Conservation (phyloP, 169 alveolate genomes). For the Condylostoma magnum region DNA sequence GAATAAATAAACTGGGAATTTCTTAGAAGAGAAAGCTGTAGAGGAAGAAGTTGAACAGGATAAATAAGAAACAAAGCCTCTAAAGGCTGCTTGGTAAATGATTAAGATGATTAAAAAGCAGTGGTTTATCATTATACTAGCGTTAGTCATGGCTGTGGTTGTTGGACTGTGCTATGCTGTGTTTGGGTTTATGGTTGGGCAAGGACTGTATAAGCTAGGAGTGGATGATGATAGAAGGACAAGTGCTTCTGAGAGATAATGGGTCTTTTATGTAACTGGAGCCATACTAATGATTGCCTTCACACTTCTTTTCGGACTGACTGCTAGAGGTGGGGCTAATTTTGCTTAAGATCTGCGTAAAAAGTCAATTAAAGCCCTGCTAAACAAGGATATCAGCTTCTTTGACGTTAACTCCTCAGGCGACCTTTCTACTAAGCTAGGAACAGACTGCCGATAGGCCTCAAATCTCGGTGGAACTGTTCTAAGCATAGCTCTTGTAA, state of each 20-base stretch:
- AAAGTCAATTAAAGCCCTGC: not conserved
- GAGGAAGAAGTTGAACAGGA: too few species aligned
- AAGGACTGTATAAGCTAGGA: too few species aligned
- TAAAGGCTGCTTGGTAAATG: too few species aligned
- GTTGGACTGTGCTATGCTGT: constrained; percentile 8
- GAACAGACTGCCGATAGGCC: constrained; percentile 15
- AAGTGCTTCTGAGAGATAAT: too few species aligned
- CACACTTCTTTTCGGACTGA: constrained; percentile 5
- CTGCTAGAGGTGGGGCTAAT: not conserved
- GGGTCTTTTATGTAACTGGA: not conserved
- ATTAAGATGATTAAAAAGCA: not conserved
- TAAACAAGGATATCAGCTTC: not conserved
- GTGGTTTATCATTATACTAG: not conserved
- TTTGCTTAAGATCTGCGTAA: constrained; percentile 8
- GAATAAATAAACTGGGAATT: too few species aligned
- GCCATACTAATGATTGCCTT: not conserved
- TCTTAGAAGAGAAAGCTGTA: too few species aligned
- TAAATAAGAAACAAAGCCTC: too few species aligned
- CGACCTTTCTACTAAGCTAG: not conserved
- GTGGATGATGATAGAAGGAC: too few species aligned
- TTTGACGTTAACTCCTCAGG: not conserved
- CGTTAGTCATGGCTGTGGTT: not conserved
- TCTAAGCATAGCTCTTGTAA: not conserved
- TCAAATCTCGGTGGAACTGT: constrained; percentile 20
- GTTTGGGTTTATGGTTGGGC: not conserved